Evolutionary conservation across 495 filamentous ascomycete species (phyloP), one percentile per base, ranked within the genome.

Genomic region (Hypoxylon trugodes): DNA sequence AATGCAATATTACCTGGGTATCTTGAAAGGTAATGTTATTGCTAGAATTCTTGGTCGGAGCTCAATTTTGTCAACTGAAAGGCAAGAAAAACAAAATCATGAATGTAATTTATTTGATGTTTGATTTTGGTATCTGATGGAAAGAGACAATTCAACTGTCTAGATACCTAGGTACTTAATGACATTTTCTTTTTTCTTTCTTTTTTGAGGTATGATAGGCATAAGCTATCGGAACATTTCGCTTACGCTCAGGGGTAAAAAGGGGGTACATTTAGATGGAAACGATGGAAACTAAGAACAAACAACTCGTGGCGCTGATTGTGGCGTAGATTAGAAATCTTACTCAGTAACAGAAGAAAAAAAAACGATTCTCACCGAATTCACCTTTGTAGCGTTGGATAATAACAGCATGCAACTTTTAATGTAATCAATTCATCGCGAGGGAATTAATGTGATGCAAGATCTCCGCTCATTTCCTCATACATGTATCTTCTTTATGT

Each of bases 391-490:
- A 1, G 15, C 50, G 26, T 10, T 42, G 30, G 49, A 19, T 24
- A 26, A 28, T 28, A 35, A 38, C 28, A 51, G 24, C 61, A 38
- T 33, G 15, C 24, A 19, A 10, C 30, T 37, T 52, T 42, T 15
- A 33, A 30, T 45, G 33, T 55, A 46, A 57, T 46, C 30, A 54
- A 69, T 48, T 46, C 12, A 16, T 30, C n/a, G n/a, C n/a, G n/a
- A 70, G 67, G 38, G 65, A 65, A 69, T 75, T 76, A 52, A 70
- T 73, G 60, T 80, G 74, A 8, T 70, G 69, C 37, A 77, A 36
- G 22, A 32, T 22, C 36, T 22, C 55, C 30, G 13, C 18, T 22
- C 36, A 12, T 42, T 48, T 42, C 10, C 48, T 65, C n/a, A n/a
- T n/a, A n/a, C n/a, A n/a, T 48, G 42, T 55, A 10, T 41, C 15